These are phyloP conservation scores for Cryptococcus sp. DNA, from an alignment of 1,284 basidiomycete genomes.

Conservation along the genomic window DNA sequence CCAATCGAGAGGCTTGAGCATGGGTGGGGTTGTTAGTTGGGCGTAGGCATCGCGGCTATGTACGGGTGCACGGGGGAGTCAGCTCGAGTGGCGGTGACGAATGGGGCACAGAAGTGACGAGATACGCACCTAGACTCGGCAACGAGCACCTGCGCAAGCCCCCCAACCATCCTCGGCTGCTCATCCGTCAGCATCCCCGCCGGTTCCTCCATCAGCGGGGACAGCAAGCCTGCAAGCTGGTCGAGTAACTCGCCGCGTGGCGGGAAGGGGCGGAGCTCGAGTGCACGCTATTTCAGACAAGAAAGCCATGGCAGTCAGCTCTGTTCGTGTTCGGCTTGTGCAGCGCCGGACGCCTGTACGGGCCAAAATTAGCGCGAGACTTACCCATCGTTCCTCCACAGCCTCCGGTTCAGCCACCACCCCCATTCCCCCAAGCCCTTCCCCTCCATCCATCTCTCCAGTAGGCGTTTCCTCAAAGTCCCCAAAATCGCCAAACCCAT, in stretches of 20 bases:
- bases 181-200: conserved; percentile 63
- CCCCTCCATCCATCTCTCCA: background rate
- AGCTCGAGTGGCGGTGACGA: background rate
- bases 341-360: too few relatives aligned
- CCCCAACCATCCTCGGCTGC: conserved; percentile 71
- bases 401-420: conserved; percentile 6
- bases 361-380: background rate
- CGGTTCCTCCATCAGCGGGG: conserved; percentile 57
- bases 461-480: conserved; percentile 47
- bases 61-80: too few relatives aligned
- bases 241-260: conserved; percentile 58
- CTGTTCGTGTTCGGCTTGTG: too few relatives aligned
- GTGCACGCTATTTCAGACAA: conserved; percentile 61
- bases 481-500: conserved; percentile 63
- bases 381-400: conserved; percentile 16
- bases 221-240: conserved; percentile 65
- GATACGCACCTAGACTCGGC: conserved; percentile 61
- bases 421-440: background rate
- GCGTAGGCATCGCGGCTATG: conserved; percentile 73
- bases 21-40: conserved; percentile 52
- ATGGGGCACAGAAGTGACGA: background rate
- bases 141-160: conserved; percentile 70
- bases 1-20: conserved; percentile 78
- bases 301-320: too few relatives aligned
- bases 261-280: conserved; percentile 64